Evolutionary conservation across 495 filamentous ascomycete species (phyloP), one percentile per base, ranked within the genome.

Genomic region (Trichoderma asperelloides): DNA sequence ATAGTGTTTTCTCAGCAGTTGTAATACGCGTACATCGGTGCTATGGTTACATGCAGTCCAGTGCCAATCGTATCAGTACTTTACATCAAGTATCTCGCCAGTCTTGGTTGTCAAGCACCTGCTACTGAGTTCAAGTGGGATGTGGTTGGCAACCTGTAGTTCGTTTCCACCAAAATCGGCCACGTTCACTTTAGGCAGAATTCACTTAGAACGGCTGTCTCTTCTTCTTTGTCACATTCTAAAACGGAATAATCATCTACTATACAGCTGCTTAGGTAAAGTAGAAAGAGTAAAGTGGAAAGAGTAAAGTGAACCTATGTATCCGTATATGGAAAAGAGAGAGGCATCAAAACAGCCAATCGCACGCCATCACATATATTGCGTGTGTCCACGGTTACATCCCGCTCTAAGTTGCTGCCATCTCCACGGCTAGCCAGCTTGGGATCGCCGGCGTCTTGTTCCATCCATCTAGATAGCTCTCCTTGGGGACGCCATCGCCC

Each of bases 391-490:
- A 51, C 18, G 5, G 47, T 51, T 51, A 51, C 47, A 51, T 51
- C 47, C 47, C 47, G 47, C 47, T 21, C 33, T 47, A n/a, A 33
- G 27, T 25, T 60, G 55, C 25, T 60, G 55, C 55, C 55, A 60
- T 60, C 55, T 60, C 76, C 39, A 74, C 76, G 72, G 69, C 73
- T 71, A 88, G 70, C 86, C 86, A 88, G 21, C 49, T 73, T 4
- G 86, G 86, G 57, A 88, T 74, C 67, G 71, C 74, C 0, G 86
- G 86, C 65, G 76, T 74, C 43, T 74, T 75, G 21, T 82, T 79
- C 86, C 87, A 88, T 28, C 83, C 82, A 62, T 79, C 78, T 8
- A 85, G 71, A 69, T 80, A 83, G 41, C 70, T 71, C 68, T 78
- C 72, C 68, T 68, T 75, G 13, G 57, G 45, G 1, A 81, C 70